Evolutionary conservation across 257 asterid species (phyloP), one percentile per base, ranked within the genome.

Genomic region (Fraxinus excelsior): DNA sequence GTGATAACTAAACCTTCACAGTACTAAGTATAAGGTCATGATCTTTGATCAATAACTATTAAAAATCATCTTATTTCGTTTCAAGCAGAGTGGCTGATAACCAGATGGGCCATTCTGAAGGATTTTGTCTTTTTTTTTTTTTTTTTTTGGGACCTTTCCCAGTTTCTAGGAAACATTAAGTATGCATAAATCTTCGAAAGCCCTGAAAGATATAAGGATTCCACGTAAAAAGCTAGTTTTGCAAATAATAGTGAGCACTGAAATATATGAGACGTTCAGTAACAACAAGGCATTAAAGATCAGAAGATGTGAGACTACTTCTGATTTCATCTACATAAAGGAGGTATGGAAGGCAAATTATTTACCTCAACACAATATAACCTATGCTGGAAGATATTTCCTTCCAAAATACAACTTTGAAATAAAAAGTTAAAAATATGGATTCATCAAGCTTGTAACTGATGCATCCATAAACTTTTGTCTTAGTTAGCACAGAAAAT

Each of bases 401-500:
- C 76, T 71, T 44, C 40, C 11, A 73, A 9, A 21, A 10, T 35
- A 72, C 64, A 64, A 42, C 66, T 62, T 62, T 40, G 31, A 76
- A 34, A 44, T 49, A 34, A 77, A 67, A 73, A 26, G 34, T 49
- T 37, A 21, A 4, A 74, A 38, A 53, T 3, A 60, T 35, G 21
- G 64, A 71, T 73, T 69, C 80, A 73, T 32, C 8, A 53, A 77
- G 76, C 51, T 28, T 32, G 62, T 71, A 58, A 42, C 38, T 23
- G 62, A 14, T 21, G 25, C 26, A 56, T 76, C 56, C 40, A 66
- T 13, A 29, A 40, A 73, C 69, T 51, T 71, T 76, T 69, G 71
- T 58, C 42, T 69, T 10, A 23, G 72, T 66, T 32, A 44, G 72
- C 67, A 79, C 67, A 69, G 56, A 4, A 56, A 42, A 42, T 14